phyloP scores from a whole-genome alignment of 768 basidiomycete species.

The Tephrocybe sp. region DNA sequence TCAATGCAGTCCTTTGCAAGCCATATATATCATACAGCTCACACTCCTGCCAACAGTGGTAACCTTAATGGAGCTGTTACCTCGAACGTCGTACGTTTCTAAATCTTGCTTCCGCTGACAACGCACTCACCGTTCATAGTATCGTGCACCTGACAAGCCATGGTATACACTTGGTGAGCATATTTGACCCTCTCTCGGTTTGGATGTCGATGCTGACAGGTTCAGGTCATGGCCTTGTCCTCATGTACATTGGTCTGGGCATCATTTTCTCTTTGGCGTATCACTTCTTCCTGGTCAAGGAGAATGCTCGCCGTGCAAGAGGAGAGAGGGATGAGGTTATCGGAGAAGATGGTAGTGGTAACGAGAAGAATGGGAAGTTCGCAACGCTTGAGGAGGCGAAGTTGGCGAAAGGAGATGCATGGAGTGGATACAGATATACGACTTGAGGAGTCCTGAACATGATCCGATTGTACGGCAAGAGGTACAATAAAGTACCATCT shows the following conservation, averaged over 20 bases:
- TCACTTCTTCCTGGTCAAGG: conserved; percentile 44
- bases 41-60: conserved; percentile 39
- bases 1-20: conserved; percentile 7
- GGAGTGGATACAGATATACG: conserved; percentile 75
- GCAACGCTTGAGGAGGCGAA: conserved; percentile 62
- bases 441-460: neutral
- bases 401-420: conserved; percentile 66
- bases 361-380: conserved; percentile 55
- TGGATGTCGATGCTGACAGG: neutral
- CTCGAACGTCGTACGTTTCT: conserved; percentile 63
- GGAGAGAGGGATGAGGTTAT: conserved; percentile 73
- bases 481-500: neutral
- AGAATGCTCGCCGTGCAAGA: conserved; percentile 64
- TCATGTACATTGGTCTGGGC: conserved; percentile 71
- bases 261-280: conserved; percentile 43
- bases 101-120: neutral
- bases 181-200: neutral
- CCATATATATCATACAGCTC: no score
- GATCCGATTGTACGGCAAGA: neutral
- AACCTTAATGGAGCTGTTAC: conserved; percentile 77
- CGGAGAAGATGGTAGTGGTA: conserved; percentile 36
- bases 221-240: conserved; percentile 43
- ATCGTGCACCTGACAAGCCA: conserved; percentile 62
- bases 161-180: conserved; percentile 56
- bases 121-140: conserved; percentile 32